Evolutionary conservation across 208 protist genomes (phyloP).

Genomic region (Wallacemonas sp.): DNA sequence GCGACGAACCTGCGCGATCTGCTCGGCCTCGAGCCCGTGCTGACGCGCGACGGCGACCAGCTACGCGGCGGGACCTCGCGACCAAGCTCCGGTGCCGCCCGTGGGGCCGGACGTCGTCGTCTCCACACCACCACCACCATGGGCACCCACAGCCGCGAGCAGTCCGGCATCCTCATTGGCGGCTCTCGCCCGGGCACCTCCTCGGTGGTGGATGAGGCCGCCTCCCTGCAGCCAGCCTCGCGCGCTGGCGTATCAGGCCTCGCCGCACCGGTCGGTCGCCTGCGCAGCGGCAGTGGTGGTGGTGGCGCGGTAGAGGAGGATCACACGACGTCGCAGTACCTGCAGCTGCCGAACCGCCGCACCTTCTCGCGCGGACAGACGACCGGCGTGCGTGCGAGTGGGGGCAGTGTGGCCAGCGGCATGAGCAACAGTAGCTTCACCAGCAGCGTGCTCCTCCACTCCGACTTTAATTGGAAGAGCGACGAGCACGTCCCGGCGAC

Average conservation of each 20-base stretch:
- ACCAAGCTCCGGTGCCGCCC: not conserved
- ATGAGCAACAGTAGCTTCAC: not conserved
- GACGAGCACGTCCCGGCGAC: not conserved
- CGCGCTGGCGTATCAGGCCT: too few relatives aligned
- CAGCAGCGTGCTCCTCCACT: slow-evolving; percentile 9
- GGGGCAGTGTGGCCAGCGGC: not conserved
- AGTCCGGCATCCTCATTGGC: not conserved
- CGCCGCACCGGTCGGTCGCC: not conserved
- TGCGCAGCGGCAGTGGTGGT: not conserved
- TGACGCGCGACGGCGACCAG: not conserved
- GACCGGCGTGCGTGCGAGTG: not conserved
- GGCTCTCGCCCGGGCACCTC: not conserved
- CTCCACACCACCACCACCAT: too few relatives aligned
- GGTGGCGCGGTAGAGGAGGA: not conserved
- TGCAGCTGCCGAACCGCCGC: not conserved
- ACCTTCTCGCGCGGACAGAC: not conserved
- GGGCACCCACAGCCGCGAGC: not conserved
- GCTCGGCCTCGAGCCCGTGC: not conserved
- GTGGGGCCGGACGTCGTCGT: not conserved
- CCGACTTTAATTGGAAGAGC: not conserved
- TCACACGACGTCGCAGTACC: not conserved
- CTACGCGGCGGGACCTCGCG: not conserved
- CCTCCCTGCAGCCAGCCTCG: not conserved
- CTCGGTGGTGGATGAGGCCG: too few relatives aligned
- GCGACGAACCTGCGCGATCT: slow-evolving; percentile 8